Base-by-base conservation (phyloP, 345 rosid species). In the Toxicodendron radicans region DNA sequence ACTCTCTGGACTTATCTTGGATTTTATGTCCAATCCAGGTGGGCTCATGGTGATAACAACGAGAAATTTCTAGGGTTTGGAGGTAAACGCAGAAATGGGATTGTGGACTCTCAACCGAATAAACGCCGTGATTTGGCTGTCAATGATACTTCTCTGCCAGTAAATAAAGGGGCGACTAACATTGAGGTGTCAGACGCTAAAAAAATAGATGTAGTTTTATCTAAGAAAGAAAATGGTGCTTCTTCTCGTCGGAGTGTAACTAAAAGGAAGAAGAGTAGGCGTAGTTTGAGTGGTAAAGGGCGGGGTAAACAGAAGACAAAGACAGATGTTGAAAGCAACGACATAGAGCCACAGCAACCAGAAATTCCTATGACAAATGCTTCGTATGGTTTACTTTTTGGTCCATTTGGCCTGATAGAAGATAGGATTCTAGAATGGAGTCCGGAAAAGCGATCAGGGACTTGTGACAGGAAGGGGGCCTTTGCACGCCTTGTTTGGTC, bases 401-500 rank as follows among this genome's bases (percentile, higher is more conserved):
- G 99, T 78, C 95, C 97, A 66, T 95, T 92, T 86, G 97, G 92
- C 54, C 78, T 87, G 18, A 80, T 72, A 10, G 99, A 95, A 83
- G 95, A 92, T 74, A 86, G 68, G 73, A 63, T 90, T 76, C 81
- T 95, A 73, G 95, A 86, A 58, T 95, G 99, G 99, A 89, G 97
- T 85, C 97, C 95, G 23, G 91, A 85, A 72, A 91, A 87, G 81
- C 86, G 99, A 76, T 86, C 93, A 1, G 99, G 97, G 83, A 95
- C 97, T 27, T 92, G 99, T 79, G 94, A 95, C 75, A 85, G 99
- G 84, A 92, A 92, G 80, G 92, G 93, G 62, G 85, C 88, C 66
- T 95, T 95, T 80, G 90, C 95, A 43, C 91, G 95, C 64, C 94
- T 95, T 84, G 97, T 92, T 68, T 95, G 99, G 97, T 95, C 99